These are phyloP conservation scores for Laburnicola sp. DNA, from an alignment of 2,329 filamentous ascomycete species.

Conservation along the genomic window DNA sequence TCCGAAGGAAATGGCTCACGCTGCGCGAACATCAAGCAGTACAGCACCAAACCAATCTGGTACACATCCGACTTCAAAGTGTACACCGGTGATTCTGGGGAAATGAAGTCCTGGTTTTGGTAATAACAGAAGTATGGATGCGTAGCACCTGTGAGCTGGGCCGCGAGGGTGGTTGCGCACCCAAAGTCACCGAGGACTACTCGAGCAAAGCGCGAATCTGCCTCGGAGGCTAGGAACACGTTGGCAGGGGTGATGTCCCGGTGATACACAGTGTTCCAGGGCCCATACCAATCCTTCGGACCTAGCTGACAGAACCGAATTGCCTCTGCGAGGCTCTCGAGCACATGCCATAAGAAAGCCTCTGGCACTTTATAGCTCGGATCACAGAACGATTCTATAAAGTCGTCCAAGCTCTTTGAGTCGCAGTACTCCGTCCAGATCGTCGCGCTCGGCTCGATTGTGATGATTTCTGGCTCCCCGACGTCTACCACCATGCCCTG, in stretches of 20 bases:
- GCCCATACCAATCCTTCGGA: background rate
- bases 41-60: slow-evolving; percentile 2
- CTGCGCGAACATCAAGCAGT: slow-evolving; percentile 3
- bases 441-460: background rate
- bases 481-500: too few species aligned
- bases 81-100: background rate
- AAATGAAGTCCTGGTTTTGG: background rate
- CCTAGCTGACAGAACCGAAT: slow-evolving; percentile 4
- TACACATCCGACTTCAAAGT: background rate
- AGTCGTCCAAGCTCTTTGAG: background rate
- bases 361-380: background rate
- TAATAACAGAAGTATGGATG: background rate
- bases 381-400: background rate
- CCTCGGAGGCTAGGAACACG: background rate
- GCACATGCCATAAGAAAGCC: background rate
- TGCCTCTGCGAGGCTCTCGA: background rate
- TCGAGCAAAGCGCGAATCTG: background rate
- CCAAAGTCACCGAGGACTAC: slow-evolving; percentile 9
- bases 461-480: too few species aligned
- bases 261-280: slow-evolving; percentile 5
- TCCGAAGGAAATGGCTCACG: background rate
- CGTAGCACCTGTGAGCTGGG: background rate
- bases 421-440: slow-evolving; percentile 6
- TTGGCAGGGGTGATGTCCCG: slow-evolving; percentile 4
- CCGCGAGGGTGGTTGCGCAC: background rate